A percentile compares a stretch with the other conserved stretches of the same genome.
Evolutionary conservation across 129 eudicot species (phyloP).

Genomic region (Artemisia tridentata): DNA sequence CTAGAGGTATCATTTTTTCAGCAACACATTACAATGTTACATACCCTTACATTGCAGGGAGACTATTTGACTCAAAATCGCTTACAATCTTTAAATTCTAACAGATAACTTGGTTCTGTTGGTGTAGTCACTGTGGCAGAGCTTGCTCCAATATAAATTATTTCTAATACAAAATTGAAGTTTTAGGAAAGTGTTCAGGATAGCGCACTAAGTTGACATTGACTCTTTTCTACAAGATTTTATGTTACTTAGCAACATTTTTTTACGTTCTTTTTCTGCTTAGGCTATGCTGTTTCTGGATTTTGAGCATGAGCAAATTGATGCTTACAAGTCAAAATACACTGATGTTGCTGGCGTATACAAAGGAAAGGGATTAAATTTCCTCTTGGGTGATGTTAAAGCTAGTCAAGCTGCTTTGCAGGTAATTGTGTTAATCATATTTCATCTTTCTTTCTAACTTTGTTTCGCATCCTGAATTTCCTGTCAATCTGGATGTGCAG

Average conservation of each 20-base stretch:
- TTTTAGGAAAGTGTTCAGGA: too few relatives aligned
- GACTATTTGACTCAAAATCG: not conserved
- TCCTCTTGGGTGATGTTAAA: constrained; percentile 67
- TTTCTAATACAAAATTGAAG: too few relatives aligned
- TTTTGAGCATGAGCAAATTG: constrained; percentile 50
- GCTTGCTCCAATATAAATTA: too few relatives aligned
- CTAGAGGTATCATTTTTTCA: not conserved
- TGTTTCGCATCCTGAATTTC: constrained; percentile 14
- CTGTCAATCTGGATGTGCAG: constrained; percentile 40
- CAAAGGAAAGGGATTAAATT: constrained; percentile 66
- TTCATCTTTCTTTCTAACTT: not conserved
- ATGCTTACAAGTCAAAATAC: constrained; percentile 48
- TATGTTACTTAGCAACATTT: not conserved
- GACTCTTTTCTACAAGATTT: not conserved
- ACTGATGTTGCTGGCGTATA: constrained; percentile 49
- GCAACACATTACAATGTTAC: not conserved
- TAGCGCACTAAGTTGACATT: too few relatives aligned
- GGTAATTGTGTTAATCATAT: constrained; percentile 30
- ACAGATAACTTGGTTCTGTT: not conserved
- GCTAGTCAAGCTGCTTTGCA: constrained; percentile 54
- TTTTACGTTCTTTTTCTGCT: constrained; percentile 11
- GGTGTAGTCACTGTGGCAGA: not conserved
- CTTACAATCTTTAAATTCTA: not conserved
- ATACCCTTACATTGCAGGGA: not conserved
- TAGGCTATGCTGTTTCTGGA: constrained; percentile 68